These are phyloP conservation scores for Capillidium rhysosporum DNA, from an alignment of 371 early-diverging fungal species.

Conservation along the genomic window DNA sequence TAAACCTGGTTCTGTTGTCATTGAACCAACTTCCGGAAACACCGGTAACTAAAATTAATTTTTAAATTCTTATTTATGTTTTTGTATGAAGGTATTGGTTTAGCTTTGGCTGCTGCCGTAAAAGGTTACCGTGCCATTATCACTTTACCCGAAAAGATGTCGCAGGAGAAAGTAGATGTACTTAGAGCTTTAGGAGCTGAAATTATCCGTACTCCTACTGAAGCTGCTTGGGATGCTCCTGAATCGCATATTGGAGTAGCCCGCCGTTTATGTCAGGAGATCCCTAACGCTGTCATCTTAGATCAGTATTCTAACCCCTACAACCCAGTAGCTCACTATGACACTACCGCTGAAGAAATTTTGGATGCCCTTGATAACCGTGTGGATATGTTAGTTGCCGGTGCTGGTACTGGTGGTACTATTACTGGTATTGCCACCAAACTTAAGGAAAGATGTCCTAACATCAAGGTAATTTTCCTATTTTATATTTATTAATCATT, in stretches of 20 bases:
- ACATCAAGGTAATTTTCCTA: constrained; percentile 32
- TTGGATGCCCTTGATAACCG: constrained; percentile 65
- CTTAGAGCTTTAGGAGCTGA: constrained; percentile 93
- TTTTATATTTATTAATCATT: neutral
- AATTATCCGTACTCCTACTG: constrained; percentile 93
- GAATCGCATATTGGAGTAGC: constrained; percentile 95
- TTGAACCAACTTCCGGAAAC: constrained; percentile 94
- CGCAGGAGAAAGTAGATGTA: constrained; percentile 92
- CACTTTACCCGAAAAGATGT: constrained; percentile 96
- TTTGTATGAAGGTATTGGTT: constrained; percentile 36
- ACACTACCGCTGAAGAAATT: constrained; percentile 77
- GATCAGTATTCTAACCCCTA: constrained; percentile 89
- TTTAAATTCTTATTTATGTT: neutral
- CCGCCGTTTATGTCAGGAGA: constrained; percentile 71
- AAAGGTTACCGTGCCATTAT: constrained; percentile 94
- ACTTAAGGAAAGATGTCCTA: constrained; percentile 81
- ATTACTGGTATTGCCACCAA: constrained; percentile 85
- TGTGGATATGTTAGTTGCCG: constrained; percentile 90
- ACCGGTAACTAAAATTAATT: constrained; percentile 33
- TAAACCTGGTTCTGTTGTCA: constrained; percentile 78
- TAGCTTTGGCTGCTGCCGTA: constrained; percentile 84
- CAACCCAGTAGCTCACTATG: constrained; percentile 93
- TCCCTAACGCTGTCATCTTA: constrained; percentile 83
- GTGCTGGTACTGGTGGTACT: constrained; percentile 95
- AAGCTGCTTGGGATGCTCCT: constrained; percentile 94